These are phyloP conservation scores for Boletus huronensis DNA, from an alignment of 768 basidiomycete genomes.

Conservation along the genomic window DNA sequence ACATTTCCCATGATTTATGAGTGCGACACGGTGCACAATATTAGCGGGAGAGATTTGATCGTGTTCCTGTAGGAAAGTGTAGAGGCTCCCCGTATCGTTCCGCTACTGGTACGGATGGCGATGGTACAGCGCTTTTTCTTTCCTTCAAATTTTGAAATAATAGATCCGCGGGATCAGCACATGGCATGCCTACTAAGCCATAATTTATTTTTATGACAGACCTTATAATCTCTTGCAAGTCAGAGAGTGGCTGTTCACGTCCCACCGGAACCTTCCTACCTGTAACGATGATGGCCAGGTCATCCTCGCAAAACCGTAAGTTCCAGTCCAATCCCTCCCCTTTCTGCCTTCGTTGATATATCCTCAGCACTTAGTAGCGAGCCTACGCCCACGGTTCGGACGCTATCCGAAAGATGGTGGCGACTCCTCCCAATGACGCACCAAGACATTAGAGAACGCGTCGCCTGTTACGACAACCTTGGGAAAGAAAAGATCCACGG, in stretches of 20 bases:
- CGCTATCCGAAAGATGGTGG: not conserved
- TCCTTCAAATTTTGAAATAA: too few relatives aligned
- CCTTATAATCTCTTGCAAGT: not conserved
- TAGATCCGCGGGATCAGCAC: too few relatives aligned
- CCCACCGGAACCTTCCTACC: not conserved
- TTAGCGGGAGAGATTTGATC: too few relatives aligned
- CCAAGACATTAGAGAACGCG: not conserved
- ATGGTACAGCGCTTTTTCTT: too few relatives aligned
- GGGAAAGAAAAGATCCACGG: not conserved
- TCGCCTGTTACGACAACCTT: conserved; percentile 8
- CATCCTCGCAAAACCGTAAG: not conserved
- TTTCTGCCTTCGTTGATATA: not conserved
- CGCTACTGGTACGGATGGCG: too few relatives aligned
- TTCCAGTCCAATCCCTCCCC: not conserved
- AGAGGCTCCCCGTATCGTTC: too few relatives aligned
- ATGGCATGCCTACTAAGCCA: too few relatives aligned
- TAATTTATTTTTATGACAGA: too few relatives aligned
- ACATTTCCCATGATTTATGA: too few relatives aligned
- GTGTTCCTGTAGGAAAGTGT: too few relatives aligned
- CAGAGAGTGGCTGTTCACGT: not conserved
- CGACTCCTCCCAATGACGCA: not conserved
- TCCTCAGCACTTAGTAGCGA: not conserved
- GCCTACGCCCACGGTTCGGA: too few relatives aligned
- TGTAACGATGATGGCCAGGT: not conserved
- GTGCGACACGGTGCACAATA: too few relatives aligned